Percentiles rank a stretch among this genome's conserved stretches.
These are phyloP conservation scores for Mytilinidion resinicola DNA, from an alignment of 495 filamentous ascomycete species.

Conservation along the genomic window DNA sequence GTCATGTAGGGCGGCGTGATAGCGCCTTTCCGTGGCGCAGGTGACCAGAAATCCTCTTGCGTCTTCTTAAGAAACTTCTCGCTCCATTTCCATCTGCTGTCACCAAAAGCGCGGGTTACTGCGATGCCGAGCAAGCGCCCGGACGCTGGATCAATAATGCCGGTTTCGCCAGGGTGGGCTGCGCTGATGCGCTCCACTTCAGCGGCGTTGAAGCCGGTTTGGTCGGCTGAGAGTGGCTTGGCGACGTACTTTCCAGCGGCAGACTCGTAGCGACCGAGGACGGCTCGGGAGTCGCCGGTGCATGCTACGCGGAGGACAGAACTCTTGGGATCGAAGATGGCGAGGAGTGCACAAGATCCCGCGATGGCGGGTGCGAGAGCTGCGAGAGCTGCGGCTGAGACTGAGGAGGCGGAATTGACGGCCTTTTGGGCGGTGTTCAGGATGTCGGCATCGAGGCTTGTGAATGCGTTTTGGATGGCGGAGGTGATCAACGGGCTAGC, in stretches of 20 bases:
- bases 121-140: slow-evolving; percentile 52
- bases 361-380: slow-evolving; percentile 40
- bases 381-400: background rate
- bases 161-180: slow-evolving; percentile 53
- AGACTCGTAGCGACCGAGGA: slow-evolving; percentile 46
- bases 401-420: slow-evolving; percentile 31
- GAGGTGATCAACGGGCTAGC: slow-evolving; percentile 1
- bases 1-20: slow-evolving; percentile 59
- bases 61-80: slow-evolving; percentile 41
- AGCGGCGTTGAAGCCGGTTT: slow-evolving; percentile 49
- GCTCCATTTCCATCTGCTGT: slow-evolving; percentile 58
- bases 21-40: slow-evolving; percentile 37
- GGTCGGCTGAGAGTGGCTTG: slow-evolving; percentile 50
- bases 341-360: slow-evolving; percentile 56
- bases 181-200: slow-evolving; percentile 46
- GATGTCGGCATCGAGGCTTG: slow-evolving; percentile 46
- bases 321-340: slow-evolving; percentile 47
- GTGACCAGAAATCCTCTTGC: slow-evolving; percentile 44
- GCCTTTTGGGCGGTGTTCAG: slow-evolving; percentile 40
- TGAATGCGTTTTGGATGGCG: slow-evolving; percentile 45
- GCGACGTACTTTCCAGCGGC: slow-evolving; percentile 43
- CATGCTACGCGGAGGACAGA: slow-evolving; percentile 52
- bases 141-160: slow-evolving; percentile 42
- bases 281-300: slow-evolving; percentile 54
- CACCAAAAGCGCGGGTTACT: slow-evolving; percentile 58